Evolutionary conservation across 75 land plant genomes (phyloP), one percentile per base, ranked within the genome.

Genomic region (Sequoia sempervirens): DNA sequence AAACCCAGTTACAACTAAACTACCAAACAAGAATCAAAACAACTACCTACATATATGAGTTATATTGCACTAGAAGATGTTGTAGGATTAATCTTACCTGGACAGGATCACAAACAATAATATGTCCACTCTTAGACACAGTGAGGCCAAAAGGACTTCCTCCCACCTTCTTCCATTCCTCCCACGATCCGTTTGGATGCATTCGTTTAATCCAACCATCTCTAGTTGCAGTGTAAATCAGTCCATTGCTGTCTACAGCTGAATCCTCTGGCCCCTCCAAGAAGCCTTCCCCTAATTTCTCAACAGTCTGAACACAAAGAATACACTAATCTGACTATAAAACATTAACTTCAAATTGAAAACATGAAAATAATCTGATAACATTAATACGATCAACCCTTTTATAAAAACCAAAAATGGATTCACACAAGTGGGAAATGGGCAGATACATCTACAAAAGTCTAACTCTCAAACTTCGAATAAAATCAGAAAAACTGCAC

Each of bases 121-220:
- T 18, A 43, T 86, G 85, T 30, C 91, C 94, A 40, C 76, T 75
- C 26, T 56, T 18, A 11, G 91, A 74, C 0, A 61, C 41, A 36
- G 92, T 86, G 64, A 95, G 54, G 70, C 97, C 97, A 0, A 92
- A 88, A 32, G 89, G 82, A 17, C 83, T 18, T 20, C 91, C 86
- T 13, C 83, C 88, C 1, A 91, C 56, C 69, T 79, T 13, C 47
- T 53, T 86, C 95, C 94, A 95, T 58, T 93, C 81, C 75, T 91
- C 88, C 84, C 90, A 92, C 0, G 84, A 75, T 2, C 92, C 91
- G 52, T 88, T 86, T 54, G 32, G 50, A 23, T 82, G 85, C 84
- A 93, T 82, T 53, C 83, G 84, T 86, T 88, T 94, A 70, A 94
- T 89, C 94, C 94, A 94, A 11, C 96, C 96, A 84, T 94, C 96